Evolutionary conservation across 768 basidiomycete species (phyloP), one percentile per base, ranked within the genome.

Genomic region (Termitomyces eurrhizus): DNA sequence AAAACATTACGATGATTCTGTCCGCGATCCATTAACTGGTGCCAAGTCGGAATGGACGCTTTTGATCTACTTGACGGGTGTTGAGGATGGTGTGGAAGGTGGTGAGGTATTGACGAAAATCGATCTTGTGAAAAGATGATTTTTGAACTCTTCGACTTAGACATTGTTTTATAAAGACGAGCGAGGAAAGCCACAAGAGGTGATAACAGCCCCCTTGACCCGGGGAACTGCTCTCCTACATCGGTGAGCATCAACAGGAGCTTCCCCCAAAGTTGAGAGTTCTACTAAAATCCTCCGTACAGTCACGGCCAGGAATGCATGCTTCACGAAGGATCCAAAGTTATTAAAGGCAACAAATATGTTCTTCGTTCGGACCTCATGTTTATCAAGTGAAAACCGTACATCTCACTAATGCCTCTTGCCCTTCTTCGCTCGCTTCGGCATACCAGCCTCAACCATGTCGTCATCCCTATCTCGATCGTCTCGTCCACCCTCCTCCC

Each of bases 391-490:
- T 69, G 16, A 53, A 59, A 52, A 14, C 7, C 42, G 63, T 54
- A 60, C 54, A 44, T 42, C 36, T 75, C 61, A 78, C 69, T 79
- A 76, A 33, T 77, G 73, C 71, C 81, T 89, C 16, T 48, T 46
- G 14, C 67, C 69, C 62, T 72, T 77, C 69, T 81, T 88, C 76
- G 83, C 87, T 59, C 77, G 75, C 46, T 67, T 75, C 16, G 93
- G 92, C 83, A 96, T 87, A 2, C 94, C 95, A 49, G 92, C 94
- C 74, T 98, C 91, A 8, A 93, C 85, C 21, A 87, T 79, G 75
- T 98, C 96, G 69, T 99, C 96, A 65, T 98, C 96, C 62, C 94
- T 78, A 74, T 97, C 95, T 69, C 83, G 81, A 56, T 93, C 89
- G 68, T 94, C 95, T 60, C 77, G 79, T 21, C 81, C 74, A 50